Percentiles rank a stretch among this genome's conserved stretches.
These are phyloP conservation scores for Saraca asoca DNA, from an alignment of 331 rosid genomes.

Conservation along the genomic window DNA sequence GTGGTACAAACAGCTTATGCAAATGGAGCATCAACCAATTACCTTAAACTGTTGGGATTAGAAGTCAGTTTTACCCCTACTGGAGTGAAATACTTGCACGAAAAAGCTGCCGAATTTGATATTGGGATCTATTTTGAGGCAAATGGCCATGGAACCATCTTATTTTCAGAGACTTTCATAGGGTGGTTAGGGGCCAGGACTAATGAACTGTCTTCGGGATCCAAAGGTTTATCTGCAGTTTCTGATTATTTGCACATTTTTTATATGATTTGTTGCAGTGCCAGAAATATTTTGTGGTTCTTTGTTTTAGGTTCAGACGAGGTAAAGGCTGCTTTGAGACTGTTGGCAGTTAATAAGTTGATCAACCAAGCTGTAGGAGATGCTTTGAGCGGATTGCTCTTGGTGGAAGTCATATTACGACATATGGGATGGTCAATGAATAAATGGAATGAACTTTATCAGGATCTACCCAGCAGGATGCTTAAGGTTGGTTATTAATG, in stretches of 20 bases:
- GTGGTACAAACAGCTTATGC: constrained; percentile 95
- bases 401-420: constrained; percentile 82
- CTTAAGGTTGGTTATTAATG: constrained; percentile 62
- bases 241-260: constrained; percentile 28
- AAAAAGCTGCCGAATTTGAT: constrained; percentile 77
- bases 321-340: constrained; percentile 72
- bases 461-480: constrained; percentile 89
- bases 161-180: constrained; percentile 72
- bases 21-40: constrained; percentile 84
- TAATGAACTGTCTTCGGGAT: constrained; percentile 46
- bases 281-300: constrained; percentile 17
- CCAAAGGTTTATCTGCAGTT: constrained; percentile 49
- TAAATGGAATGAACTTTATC: constrained; percentile 81
- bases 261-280: constrained; percentile 25
- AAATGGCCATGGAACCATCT: constrained; percentile 92
- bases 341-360: constrained; percentile 68
- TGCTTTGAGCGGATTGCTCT: constrained; percentile 82
- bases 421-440: constrained; percentile 75
- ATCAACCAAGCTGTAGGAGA: constrained; percentile 96
- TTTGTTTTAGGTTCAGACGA: constrained; percentile 60
- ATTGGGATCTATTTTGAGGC: constrained; percentile 95
- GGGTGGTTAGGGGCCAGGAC: constrained; percentile 53
- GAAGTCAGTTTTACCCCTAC: constrained; percentile 83
- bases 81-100: constrained; percentile 86
- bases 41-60: constrained; percentile 71